Evolutionary conservation across 176 grass and related monocot species (phyloP).

Genomic region (Ananas comosus): DNA sequence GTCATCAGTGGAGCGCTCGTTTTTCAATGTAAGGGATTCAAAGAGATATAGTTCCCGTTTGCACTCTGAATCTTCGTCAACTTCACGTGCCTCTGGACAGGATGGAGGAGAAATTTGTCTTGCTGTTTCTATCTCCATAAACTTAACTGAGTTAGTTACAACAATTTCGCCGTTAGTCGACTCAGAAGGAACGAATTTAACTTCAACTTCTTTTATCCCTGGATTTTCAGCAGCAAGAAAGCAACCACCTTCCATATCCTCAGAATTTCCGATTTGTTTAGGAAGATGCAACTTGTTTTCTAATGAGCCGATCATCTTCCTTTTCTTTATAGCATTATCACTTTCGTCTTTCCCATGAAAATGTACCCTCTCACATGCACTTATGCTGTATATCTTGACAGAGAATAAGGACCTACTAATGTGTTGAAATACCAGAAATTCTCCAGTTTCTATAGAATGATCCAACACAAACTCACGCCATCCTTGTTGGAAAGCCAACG

Average conservation of each 20-base stretch:
- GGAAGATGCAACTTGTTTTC: neutral
- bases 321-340: neutral
- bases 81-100: neutral
- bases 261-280: neutral
- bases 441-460: constrained; percentile 36
- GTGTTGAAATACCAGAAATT: constrained; percentile 40
- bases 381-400: constrained; percentile 35
- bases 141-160: neutral
- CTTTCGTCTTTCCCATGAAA: neutral
- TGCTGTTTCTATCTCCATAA: neutral
- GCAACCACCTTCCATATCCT: neutral
- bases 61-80: neutral
- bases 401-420: constrained; percentile 26
- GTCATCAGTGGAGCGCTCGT: neutral
- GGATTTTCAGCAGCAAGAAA: neutral
- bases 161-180: neutral
- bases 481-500: constrained; percentile 38
- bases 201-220: neutral
- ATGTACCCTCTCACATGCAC: constrained; percentile 31
- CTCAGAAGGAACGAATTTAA: neutral
- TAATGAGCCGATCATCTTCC: neutral
- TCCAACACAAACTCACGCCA: constrained; percentile 50
- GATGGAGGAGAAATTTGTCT: neutral
- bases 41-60: neutral
- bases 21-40: neutral